Percentiles rank a stretch among this genome's conserved stretches.
phyloP scores from a whole-genome alignment of 768 basidiomycete species.

The Tylopilus sp. region DNA sequence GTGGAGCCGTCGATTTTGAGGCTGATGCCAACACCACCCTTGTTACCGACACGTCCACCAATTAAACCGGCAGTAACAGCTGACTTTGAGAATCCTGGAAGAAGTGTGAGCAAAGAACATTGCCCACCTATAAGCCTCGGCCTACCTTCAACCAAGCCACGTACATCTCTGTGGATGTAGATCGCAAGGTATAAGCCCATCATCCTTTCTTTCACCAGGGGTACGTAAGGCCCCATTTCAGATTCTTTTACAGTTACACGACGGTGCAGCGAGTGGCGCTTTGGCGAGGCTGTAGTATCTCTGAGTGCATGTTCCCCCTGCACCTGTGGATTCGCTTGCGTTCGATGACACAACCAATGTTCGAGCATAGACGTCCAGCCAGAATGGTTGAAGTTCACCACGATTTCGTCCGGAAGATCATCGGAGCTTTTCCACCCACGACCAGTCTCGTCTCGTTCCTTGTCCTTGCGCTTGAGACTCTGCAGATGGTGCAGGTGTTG shows the following conservation, averaged over 20 bases:
- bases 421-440: constrained; percentile 35
- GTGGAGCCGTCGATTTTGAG: constrained; percentile 79
- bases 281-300: constrained; percentile 39
- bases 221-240: constrained; percentile 72
- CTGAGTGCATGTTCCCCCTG: constrained; percentile 20
- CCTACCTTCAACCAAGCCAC: constrained; percentile 58
- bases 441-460: constrained; percentile 34
- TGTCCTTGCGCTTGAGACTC: constrained; percentile 35
- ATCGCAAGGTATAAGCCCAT: constrained; percentile 85
- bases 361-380: constrained; percentile 80
- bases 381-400: constrained; percentile 29
- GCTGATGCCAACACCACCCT: constrained; percentile 89
- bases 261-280: constrained; percentile 42
- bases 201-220: constrained; percentile 85
- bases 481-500: constrained; percentile 23
- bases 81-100: constrained; percentile 67
- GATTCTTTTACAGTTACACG: constrained; percentile 41
- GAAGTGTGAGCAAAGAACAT: neutral
- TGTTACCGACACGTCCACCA: constrained; percentile 89
- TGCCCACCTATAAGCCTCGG: neutral
- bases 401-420: constrained; percentile 33
- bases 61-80: constrained; percentile 88
- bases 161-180: constrained; percentile 71
- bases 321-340: constrained; percentile 22
- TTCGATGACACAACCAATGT: constrained; percentile 58